phyloP scores from a whole-genome alignment of 2,329 filamentous ascomycete genomes.

The Elsinoe ampelina region DNA sequence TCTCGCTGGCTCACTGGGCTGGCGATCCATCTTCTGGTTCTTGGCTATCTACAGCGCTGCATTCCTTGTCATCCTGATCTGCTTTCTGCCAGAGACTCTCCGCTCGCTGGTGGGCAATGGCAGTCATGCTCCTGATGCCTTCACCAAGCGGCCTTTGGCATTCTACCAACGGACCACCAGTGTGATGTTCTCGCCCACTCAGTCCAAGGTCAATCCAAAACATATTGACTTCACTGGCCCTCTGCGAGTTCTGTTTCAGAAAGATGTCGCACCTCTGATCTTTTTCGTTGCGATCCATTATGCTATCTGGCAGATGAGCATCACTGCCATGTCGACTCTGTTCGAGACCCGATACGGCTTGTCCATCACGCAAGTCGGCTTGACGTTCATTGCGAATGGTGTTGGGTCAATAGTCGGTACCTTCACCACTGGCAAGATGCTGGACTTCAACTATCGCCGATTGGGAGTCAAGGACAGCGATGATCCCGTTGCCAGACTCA shows the following conservation, averaged over 20 bases:
- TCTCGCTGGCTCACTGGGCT: conserved; percentile 40
- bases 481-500: conserved; percentile 25
- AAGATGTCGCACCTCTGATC: conserved; percentile 37
- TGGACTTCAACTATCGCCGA: conserved; percentile 43
- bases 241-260: conserved; percentile 39
- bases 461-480: conserved; percentile 19
- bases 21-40: conserved; percentile 47
- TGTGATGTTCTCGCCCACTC: background rate
- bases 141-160: background rate
- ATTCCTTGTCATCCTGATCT: conserved; percentile 26
- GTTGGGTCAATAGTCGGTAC: conserved; percentile 47
- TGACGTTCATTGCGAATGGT: conserved; percentile 48
- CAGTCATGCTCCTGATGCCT: background rate
- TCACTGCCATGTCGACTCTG: conserved; percentile 44
- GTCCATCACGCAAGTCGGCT: conserved; percentile 37
- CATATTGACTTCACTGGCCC: conserved; percentile 38
- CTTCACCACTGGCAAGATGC: conserved; percentile 42
- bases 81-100: conserved; percentile 34
- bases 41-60: conserved; percentile 38
- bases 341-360: conserved; percentile 38
- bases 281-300: conserved; percentile 44
- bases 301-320: conserved; percentile 47
- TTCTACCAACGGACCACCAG: background rate
- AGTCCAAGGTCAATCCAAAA: conserved; percentile 23
- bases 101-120: conserved; percentile 30